These are phyloP conservation scores for Fusarium graminum DNA, from an alignment of 2,329 filamentous ascomycete genomes.

Conservation along the genomic window DNA sequence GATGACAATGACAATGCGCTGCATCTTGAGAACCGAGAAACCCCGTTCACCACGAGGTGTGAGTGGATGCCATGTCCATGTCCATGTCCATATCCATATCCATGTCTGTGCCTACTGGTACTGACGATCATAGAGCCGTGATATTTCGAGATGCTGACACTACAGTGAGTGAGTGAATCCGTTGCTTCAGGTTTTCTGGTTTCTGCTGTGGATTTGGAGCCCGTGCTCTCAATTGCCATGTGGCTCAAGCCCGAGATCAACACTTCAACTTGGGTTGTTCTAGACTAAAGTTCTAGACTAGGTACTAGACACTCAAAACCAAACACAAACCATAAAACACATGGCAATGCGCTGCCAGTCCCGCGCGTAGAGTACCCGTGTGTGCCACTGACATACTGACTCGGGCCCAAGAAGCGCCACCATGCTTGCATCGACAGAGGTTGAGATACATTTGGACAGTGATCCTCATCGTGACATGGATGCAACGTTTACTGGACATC, in stretches of 20 bases:
- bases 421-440: constrained; percentile 16
- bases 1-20: constrained; percentile 2
- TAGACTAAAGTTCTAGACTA: not conserved
- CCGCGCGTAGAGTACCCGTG: not conserved
- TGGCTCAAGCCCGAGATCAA: constrained; percentile 4
- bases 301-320: too few species aligned
- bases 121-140: not conserved
- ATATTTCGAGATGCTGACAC: not conserved
- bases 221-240: constrained; percentile 18
- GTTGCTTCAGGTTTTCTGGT: constrained; percentile 7
- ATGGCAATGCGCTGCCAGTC: not conserved
- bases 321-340: constrained; percentile 1
- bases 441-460: too few species aligned
- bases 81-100: not conserved
- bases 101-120: not conserved
- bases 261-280: constrained; percentile 1
- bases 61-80: constrained; percentile 20
- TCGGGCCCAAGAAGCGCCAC: constrained; percentile 10
- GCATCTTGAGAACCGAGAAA: constrained; percentile 1
- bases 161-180: not conserved
- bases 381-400: constrained; percentile 13
- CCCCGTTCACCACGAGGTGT: constrained; percentile 29
- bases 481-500: too few species aligned
- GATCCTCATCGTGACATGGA: not conserved
- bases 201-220: constrained; percentile 5